Conservation (phyloP, 1,139 yeast genomes). For the Pneumocystis canis region DNA sequence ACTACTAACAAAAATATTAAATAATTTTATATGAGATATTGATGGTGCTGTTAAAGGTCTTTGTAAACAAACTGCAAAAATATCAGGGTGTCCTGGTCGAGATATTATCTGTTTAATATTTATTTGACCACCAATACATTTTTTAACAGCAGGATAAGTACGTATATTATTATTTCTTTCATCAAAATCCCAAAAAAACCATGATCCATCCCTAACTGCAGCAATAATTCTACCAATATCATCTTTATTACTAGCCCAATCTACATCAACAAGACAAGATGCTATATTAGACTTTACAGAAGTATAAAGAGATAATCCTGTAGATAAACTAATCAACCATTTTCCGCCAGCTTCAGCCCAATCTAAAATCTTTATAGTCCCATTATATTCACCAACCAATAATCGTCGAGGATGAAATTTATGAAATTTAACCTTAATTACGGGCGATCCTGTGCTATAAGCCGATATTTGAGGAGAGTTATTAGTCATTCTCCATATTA, state of each 20-base stretch:
- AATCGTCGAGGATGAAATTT: conserved; percentile 2
- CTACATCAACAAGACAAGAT: neutral
- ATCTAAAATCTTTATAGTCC: conserved; percentile 1
- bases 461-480: conserved; percentile 4
- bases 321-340: neutral
- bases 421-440: conserved; percentile 1
- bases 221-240: neutral
- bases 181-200: neutral
- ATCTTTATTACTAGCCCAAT: neutral
- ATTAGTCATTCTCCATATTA: conserved; percentile 3
- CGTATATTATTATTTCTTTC: neutral
- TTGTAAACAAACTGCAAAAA: neutral
- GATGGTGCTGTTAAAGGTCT: neutral
- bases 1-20: neutral
- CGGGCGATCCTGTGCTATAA: conserved; percentile 3
- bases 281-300: neutral
- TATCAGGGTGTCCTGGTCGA: neutral
- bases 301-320: neutral
- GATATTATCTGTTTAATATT: neutral
- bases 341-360: conserved; percentile 2
- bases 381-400: conserved; percentile 5
- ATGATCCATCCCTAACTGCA: neutral
- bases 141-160: neutral
- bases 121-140: neutral
- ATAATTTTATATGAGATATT: neutral